phyloP scores from a whole-genome alignment of 805 yeast species.

The Spencermartinsiella europaea region DNA sequence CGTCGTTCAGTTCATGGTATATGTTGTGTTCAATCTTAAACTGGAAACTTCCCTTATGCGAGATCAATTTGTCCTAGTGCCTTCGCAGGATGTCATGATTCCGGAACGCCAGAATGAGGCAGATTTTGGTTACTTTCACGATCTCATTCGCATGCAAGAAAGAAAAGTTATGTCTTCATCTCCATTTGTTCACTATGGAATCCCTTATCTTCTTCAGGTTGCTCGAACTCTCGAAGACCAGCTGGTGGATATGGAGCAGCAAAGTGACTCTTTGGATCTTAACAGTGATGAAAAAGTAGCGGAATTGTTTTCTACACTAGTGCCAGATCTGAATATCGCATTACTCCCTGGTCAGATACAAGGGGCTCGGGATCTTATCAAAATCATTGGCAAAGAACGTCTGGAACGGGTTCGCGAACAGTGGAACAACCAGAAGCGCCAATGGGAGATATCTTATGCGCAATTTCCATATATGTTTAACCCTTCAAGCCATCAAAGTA shows the following conservation, averaged over 20 bases:
- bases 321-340: neutral
- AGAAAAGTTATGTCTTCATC: constrained; percentile 70
- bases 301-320: neutral
- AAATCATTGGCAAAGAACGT: constrained; percentile 29
- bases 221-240: constrained; percentile 49
- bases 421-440: constrained; percentile 41
- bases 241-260: constrained; percentile 22
- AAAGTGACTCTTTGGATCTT: constrained; percentile 11
- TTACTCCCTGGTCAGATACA: constrained; percentile 35
- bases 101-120: constrained; percentile 4
- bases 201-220: constrained; percentile 57
- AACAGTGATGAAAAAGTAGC: constrained; percentile 8
- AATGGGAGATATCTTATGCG: constrained; percentile 62
- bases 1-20: constrained; percentile 73
- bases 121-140: constrained; percentile 20
- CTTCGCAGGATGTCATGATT: constrained; percentile 14
- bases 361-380: constrained; percentile 37
- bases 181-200: constrained; percentile 71
- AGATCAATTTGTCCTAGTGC: constrained; percentile 55
- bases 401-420: constrained; percentile 30
- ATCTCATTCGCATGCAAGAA: constrained; percentile 17
- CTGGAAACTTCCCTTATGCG: constrained; percentile 72
- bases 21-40: constrained; percentile 69
- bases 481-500: constrained; percentile 70
- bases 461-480: constrained; percentile 56